These are phyloP conservation scores for Aegilops umbellulata DNA, from an alignment of 176 grass and related monocot species.

Conservation along the genomic window DNA sequence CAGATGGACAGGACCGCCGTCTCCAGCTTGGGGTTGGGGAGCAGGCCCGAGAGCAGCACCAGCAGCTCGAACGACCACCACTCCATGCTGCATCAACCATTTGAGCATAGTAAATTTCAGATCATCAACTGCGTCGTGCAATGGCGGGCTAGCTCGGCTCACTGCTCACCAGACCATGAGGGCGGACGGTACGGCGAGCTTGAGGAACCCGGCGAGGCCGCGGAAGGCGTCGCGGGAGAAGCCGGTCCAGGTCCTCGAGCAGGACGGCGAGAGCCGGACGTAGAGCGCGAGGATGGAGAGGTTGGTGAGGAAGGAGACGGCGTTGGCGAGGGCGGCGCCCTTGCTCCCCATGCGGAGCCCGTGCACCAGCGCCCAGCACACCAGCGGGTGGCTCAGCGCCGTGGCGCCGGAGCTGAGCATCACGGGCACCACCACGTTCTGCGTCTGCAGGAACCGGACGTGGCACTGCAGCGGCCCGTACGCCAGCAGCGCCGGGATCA, in stretches of 20 bases:
- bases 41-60: background rate
- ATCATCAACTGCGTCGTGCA: background rate
- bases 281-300: background rate
- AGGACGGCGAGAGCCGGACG: background rate
- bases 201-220: background rate
- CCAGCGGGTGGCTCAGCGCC: background rate
- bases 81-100: background rate
- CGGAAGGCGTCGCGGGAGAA: background rate
- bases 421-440: background rate
- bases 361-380: background rate
- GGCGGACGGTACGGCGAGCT: background rate
- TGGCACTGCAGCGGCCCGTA: background rate
- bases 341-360: background rate
- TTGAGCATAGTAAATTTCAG: background rate
- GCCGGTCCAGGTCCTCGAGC: background rate
- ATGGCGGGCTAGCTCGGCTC: too few species aligned
- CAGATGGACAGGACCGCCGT: background rate
- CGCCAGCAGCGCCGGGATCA: background rate
- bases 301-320: background rate
- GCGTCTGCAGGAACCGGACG: background rate
- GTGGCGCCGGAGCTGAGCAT: background rate
- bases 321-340: background rate
- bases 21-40: background rate
- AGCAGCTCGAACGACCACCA: background rate
- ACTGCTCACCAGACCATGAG: background rate